Evolutionary conservation across 441 rosid genomes (phyloP), one percentile per base, ranked within the genome.

Genomic region (Metrosideros polymorpha): DNA sequence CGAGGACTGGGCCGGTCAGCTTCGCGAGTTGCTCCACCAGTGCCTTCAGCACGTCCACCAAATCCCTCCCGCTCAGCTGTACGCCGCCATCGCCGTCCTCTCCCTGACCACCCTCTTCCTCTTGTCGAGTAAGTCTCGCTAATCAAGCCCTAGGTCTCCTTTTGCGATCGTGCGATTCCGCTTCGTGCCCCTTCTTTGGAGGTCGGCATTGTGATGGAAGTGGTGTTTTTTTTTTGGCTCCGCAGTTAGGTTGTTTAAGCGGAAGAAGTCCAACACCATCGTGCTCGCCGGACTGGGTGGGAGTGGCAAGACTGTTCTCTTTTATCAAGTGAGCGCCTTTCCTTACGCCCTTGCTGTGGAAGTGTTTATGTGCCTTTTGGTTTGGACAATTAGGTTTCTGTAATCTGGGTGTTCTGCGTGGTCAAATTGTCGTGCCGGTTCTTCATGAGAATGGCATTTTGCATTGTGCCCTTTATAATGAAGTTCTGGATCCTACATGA

Each of bases 251-350:
- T 89, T 94, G 87, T 90, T 95, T 86, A 92, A 88, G 86, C 91
- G 93, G 77, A 86, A 92, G n/a, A 95, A 92, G 83, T 93, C 96
- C 47, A 93, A 91, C 87, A 96, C 95, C 86, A 89, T 96, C 82
- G 92, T 97, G 89, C 95, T 97, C 52, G 82, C 94, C 82, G 99
- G 99, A 63, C 92, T 94, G 45, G 89, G 92, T 79, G 98, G 97
- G 75, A 92, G 99, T 85, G 98, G 99, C 32, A 97, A 95, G 91
- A 96, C 97, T 52, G 90, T 93, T 59, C 92, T 97, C 76, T 96
- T 93, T 91, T 94, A 93, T 92, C 99, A 93, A 88, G 99, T 95
- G 89, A 90, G 94, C 49, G 15, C 24, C 29, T 63, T 32, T 19
- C 56, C 13, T 35, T 61, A 13, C 75, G 84, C 79, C 51, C 55